phyloP scores from a whole-genome alignment of 2,329 filamentous ascomycete genomes.

The Penicillium janthinellum region DNA sequence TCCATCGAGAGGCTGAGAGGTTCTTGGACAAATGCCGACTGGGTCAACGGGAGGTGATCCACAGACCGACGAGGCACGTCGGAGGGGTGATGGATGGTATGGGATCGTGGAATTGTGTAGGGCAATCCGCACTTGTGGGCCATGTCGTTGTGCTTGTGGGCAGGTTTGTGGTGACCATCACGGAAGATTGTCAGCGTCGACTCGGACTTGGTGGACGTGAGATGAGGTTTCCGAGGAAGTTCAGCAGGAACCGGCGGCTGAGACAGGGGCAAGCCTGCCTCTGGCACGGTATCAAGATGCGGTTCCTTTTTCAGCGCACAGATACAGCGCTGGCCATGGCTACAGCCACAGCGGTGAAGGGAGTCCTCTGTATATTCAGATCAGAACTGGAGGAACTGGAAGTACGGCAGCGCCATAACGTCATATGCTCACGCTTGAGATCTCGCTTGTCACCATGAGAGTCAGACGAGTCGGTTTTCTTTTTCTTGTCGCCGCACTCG shows the following conservation, averaged over 20 bases:
- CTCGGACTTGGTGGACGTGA: constrained; percentile 61
- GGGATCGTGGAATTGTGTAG: constrained; percentile 61
- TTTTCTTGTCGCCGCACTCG: constrained; percentile 92
- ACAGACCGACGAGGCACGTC: constrained; percentile 54
- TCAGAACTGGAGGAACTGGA: constrained; percentile 34
- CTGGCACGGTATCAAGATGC: constrained; percentile 52
- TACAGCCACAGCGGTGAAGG: constrained; percentile 52
- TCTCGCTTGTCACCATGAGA: constrained; percentile 41
- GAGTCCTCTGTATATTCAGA: constrained; percentile 38
- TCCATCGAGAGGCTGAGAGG: constrained; percentile 26
- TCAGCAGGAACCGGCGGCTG: constrained; percentile 47
- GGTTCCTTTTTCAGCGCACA: constrained; percentile 63
- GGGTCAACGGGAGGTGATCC: constrained; percentile 52
- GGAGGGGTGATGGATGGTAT: constrained; percentile 51
- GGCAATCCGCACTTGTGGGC: constrained; percentile 64
- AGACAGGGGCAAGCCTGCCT: constrained; percentile 47
- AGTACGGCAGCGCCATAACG: constrained; percentile 26
- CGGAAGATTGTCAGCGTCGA: constrained; percentile 62
- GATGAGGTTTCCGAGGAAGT: constrained; percentile 55
- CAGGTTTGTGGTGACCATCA: constrained; percentile 66
- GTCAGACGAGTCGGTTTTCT: constrained; percentile 53
- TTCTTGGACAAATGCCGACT: constrained; percentile 36
- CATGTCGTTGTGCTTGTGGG: constrained; percentile 65
- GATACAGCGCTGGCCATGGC: constrained; percentile 61
- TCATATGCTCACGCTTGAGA: constrained; percentile 40